A percentile compares a stretch with the other conserved stretches of the same genome.
phyloP scores from a whole-genome alignment of 2,329 filamentous ascomycete genomes.

The Talaromyces pinophilus region DNA sequence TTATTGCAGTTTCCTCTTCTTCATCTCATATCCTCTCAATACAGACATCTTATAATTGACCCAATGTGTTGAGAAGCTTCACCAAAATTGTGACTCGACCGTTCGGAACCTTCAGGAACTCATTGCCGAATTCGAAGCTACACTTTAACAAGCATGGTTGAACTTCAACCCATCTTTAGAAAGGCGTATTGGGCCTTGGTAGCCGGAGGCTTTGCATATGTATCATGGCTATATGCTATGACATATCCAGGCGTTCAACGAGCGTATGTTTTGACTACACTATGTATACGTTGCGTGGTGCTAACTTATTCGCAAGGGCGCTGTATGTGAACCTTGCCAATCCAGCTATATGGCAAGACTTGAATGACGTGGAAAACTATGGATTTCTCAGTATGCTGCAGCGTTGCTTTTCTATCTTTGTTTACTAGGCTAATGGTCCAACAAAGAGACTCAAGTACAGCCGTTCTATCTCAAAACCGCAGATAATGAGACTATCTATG shows the following conservation, averaged over 20 bases:
- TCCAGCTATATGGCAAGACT: conserved; percentile 68
- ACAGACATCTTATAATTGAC: not conserved
- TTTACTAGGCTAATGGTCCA: not conserved
- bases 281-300: not conserved
- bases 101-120: not conserved
- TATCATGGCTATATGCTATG: conserved; percentile 64
- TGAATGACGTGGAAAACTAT: conserved; percentile 76
- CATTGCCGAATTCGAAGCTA: not conserved
- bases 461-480: conserved; percentile 75
- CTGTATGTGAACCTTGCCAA: conserved; percentile 83
- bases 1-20: not conserved
- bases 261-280: conserved; percentile 61
- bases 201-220: conserved; percentile 65
- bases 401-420: not conserved
- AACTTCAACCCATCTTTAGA: conserved; percentile 50
- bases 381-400: conserved; percentile 72
- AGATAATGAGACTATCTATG: conserved; percentile 77
- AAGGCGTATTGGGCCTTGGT: conserved; percentile 60
- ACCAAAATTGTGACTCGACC: not conserved
- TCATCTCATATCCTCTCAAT: not conserved
- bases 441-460: conserved; percentile 77
- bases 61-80: not conserved
- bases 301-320: conserved; percentile 54
- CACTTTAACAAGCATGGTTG: conserved; percentile 32
- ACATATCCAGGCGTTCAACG: conserved; percentile 73